Conservation (phyloP, 345 rosid genomes). For the Lepidium didymum region DNA sequence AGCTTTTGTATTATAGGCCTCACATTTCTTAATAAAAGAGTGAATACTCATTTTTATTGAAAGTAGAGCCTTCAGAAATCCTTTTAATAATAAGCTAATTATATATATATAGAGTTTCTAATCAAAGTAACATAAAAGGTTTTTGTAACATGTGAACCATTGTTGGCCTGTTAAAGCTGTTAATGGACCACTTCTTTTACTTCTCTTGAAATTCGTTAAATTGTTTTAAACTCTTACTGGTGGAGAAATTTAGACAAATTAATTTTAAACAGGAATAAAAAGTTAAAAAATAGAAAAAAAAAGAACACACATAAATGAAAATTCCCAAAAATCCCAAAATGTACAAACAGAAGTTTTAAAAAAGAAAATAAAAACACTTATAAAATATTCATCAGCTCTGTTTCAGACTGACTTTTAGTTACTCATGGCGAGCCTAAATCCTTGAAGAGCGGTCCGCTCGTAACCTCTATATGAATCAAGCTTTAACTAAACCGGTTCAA, state of each 20-base stretch:
- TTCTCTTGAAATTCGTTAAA: conserved; percentile 14
- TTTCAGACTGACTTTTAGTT: conserved; percentile 18
- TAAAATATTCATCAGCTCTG: not conserved
- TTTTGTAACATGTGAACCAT: conserved; percentile 20
- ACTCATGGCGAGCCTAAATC: conserved; percentile 23
- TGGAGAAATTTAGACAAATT: not conserved
- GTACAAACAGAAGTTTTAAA: conserved; percentile 1
- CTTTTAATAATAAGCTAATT: conserved; percentile 22
- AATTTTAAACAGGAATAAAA: not conserved
- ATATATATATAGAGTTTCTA: conserved; percentile 21
- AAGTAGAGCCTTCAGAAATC: conserved; percentile 11
- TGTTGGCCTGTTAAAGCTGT: conserved; percentile 26
- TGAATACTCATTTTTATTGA: not conserved
- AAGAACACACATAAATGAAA: conserved; percentile 5
- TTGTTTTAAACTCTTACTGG: not conserved
- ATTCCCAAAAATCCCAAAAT: conserved; percentile 4
- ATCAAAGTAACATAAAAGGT: conserved; percentile 22
- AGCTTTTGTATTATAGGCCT: conserved; percentile 2
- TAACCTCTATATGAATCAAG: conserved; percentile 21
- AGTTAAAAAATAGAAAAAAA: not conserved
- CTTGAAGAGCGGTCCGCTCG: conserved; percentile 18
- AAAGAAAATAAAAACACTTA: not conserved
- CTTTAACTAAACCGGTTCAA: conserved; percentile 4
- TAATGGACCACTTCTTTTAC: conserved; percentile 21
- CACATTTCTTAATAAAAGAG: conserved; percentile 13